These are phyloP conservation scores for Malassezia furfur DNA, from an alignment of 1,284 basidiomycete species.

Conservation along the genomic window DNA sequence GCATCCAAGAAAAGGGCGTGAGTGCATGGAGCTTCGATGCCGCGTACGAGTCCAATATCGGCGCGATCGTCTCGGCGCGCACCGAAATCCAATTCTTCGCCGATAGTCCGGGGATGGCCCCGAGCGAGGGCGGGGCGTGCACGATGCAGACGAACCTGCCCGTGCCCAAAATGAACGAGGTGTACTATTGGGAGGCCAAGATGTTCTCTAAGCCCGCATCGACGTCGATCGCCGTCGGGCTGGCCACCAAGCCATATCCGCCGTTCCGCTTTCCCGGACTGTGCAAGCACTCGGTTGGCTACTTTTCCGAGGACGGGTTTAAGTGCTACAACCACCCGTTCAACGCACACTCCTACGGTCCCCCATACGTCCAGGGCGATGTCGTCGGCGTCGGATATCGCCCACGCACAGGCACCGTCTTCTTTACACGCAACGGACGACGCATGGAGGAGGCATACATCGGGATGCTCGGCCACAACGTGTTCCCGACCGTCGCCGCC, in stretches of 20 bases:
- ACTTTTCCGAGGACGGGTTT: conserved; percentile 83
- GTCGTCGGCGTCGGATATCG: conserved; percentile 47
- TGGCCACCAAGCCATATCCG: conserved; percentile 47
- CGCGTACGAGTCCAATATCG: conserved; percentile 44
- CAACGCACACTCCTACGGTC: conserved; percentile 73
- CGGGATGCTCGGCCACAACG: conserved; percentile 41
- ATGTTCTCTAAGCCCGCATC: conserved; percentile 46
- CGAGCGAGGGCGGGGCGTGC: conserved; percentile 44
- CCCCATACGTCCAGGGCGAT: conserved; percentile 70
- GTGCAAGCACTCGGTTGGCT: conserved; percentile 83
- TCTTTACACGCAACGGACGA: conserved; percentile 47
- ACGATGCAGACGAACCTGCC: conserved; percentile 46
- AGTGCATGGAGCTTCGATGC: conserved; percentile 47
- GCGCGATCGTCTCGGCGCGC: conserved; percentile 42
- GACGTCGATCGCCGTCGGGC: conserved; percentile 39
- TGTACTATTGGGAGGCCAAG: conserved; percentile 49
- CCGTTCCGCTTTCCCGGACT: conserved; percentile 55
- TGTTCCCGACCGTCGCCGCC: conserved; percentile 46
- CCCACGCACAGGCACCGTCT: conserved; percentile 43
- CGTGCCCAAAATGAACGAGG: conserved; percentile 47
- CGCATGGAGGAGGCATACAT: conserved; percentile 44
- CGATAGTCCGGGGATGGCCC: conserved; percentile 45
- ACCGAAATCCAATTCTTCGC: conserved; percentile 47
- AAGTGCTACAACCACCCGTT: conserved; percentile 97
- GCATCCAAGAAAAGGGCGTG: conserved; percentile 48